Evolutionary conservation across 2,329 filamentous ascomycete species (phyloP).

Genomic region (Aphanoascus verrucosus): DNA sequence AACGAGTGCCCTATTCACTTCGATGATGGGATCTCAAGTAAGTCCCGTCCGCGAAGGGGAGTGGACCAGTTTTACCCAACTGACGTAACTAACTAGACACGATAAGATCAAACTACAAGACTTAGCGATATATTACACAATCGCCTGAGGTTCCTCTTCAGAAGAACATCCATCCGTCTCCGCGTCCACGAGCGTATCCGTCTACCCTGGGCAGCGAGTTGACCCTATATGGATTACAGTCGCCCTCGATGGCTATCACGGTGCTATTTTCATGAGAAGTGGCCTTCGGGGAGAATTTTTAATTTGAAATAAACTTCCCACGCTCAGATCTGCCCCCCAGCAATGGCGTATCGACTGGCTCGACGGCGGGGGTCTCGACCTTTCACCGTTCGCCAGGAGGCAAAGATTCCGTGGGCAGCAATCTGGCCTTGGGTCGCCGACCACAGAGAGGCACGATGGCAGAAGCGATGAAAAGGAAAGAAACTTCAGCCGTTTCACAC

Average conservation of each 20-base stretch:
- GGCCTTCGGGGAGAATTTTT: neutral
- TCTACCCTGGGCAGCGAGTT: no score
- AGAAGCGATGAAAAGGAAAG: neutral
- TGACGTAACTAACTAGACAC: neutral
- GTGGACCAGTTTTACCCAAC: neutral
- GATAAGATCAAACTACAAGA: no score
- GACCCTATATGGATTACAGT: no score
- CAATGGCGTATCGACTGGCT: neutral
- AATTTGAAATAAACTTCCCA: slow-evolving; percentile 1
- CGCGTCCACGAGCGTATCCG: no score
- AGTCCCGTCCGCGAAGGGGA: neutral
- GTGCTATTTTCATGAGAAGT: no score
- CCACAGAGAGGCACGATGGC: neutral
- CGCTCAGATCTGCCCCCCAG: neutral
- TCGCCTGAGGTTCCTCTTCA: no score
- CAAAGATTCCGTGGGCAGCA: neutral
- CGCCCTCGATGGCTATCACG: no score
- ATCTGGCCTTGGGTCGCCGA: neutral
- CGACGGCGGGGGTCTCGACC: neutral
- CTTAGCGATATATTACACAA: no score
- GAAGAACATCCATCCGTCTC: no score
- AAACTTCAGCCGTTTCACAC: slow-evolving; percentile 8
- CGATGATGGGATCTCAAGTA: neutral
- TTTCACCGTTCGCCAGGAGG: neutral
- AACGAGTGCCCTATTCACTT: neutral